phyloP scores from a whole-genome alignment of 192 early-diverging fungal species.

The Chytriomyces hyalinus region DNA sequence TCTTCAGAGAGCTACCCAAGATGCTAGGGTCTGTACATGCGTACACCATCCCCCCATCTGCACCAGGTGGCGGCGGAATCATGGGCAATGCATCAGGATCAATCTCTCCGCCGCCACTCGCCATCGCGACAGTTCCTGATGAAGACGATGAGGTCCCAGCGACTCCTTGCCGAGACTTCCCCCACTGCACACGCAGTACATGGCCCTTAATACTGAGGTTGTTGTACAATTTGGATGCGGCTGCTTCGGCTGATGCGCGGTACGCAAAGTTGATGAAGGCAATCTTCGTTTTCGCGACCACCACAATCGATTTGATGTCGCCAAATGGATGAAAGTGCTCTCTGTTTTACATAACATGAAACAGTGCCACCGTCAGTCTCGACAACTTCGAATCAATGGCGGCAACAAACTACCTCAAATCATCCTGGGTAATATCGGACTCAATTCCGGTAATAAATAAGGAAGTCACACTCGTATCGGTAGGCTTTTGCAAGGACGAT shows the following conservation, averaged over 20 bases:
- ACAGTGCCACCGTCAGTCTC: background rate
- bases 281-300: conserved; percentile 78
- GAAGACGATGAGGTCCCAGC: conserved; percentile 23
- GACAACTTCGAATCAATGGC: background rate
- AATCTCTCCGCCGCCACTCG: conserved; percentile 3
- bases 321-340: conserved; percentile 82
- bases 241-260: conserved; percentile 84
- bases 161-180: conserved; percentile 43
- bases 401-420: conserved; percentile 60
- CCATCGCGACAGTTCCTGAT: background rate
- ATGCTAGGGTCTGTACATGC: conserved; percentile 33
- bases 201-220: conserved; percentile 76
- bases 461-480: conserved; percentile 82
- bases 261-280: conserved; percentile 91
- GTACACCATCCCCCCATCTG: conserved; percentile 29
- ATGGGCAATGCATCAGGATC: conserved; percentile 29
- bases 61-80: conserved; percentile 38
- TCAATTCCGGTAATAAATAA: conserved; percentile 86
- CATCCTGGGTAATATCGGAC: conserved; percentile 69
- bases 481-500: conserved; percentile 65
- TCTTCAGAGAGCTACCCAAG: conserved; percentile 34
- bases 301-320: conserved; percentile 85
- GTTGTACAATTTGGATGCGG: conserved; percentile 67
- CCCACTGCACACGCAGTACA: conserved; percentile 83
- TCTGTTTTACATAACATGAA: conserved; percentile 29